Conservation (phyloP, 805 yeast genomes). For the Candida koratica region DNA sequence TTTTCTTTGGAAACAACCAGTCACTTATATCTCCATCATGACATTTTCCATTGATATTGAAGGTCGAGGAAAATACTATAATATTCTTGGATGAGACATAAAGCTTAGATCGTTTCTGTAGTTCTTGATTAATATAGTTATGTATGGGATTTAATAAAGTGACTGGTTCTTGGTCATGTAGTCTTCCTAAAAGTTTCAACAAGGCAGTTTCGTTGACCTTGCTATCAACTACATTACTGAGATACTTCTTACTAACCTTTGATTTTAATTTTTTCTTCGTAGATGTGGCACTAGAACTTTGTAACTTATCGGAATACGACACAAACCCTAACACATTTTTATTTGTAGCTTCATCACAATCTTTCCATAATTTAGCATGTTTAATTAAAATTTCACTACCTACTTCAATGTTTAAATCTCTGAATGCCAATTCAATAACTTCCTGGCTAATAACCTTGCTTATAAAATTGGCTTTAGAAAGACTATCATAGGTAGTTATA, state of each 20-base stretch:
- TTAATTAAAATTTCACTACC: slow-evolving; percentile 33
- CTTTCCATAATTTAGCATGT: slow-evolving; percentile 46
- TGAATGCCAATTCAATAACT: slow-evolving; percentile 44
- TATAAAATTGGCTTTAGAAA: slow-evolving; percentile 47
- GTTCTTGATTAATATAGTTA: slow-evolving; percentile 44
- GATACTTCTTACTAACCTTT: slow-evolving; percentile 34
- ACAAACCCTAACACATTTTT: slow-evolving; percentile 37
- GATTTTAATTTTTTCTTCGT: slow-evolving; percentile 30
- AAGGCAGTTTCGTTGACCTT: slow-evolving; percentile 40
- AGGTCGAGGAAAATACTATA: slow-evolving; percentile 46
- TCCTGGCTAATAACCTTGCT: slow-evolving; percentile 46
- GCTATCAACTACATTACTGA: slow-evolving; percentile 40
- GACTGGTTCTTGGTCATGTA: slow-evolving; percentile 43
- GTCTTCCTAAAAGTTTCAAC: slow-evolving; percentile 47
- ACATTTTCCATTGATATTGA: slow-evolving; percentile 51
- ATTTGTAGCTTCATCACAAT: slow-evolving; percentile 40
- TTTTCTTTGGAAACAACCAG: slow-evolving; percentile 43
- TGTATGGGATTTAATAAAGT: slow-evolving; percentile 51
- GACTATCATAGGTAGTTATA: slow-evolving; percentile 47
- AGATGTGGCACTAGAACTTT: slow-evolving; percentile 41
- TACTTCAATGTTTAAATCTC: slow-evolving; percentile 36
- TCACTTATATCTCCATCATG: slow-evolving; percentile 38
- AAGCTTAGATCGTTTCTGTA: slow-evolving; percentile 36
- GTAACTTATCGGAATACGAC: slow-evolving; percentile 37
- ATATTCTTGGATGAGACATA: slow-evolving; percentile 41